Base-by-base conservation (phyloP, 2,329 filamentous ascomycete species). In the Fusarium agapanthi region DNA sequence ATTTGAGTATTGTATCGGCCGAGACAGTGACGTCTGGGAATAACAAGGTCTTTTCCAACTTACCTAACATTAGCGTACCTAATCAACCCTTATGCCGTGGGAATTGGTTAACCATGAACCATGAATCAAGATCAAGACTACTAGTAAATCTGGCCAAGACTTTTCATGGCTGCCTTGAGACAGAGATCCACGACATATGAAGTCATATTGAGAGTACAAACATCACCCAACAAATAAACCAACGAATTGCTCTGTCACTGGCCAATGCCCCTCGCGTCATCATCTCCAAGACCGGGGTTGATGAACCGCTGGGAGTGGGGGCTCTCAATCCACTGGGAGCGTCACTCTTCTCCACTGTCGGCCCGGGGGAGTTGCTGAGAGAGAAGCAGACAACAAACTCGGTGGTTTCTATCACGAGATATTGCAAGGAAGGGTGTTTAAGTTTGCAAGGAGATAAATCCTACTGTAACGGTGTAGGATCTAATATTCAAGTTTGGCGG, bases 191-290 rank as follows among this genome's bases (percentile, higher is more conserved):
- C 43, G 35, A 22, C 26, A 38, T 44, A 69, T 69, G 67, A 69
- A 69, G 65, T 69, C 67, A 69, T 69, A 41, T 56, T 30, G 30
- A 40, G 35, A 40, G 20, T 38, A 45, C 38, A 40, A 47, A 38
- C 34, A 34, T 65, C 28, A 51, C 48, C 43, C 28, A 66, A 51
- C 51, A 58, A 41, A 65, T 28, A 51, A 38, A 37, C 32, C 35
- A 54, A 40, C 20, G n/a, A 32, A 44, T 38, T 34, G 37, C 28
- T 44, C 38, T 32, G 35, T 68, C 26, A 63, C 38, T 67, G 62
- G 63, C 37, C 54, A 67, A 61, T 67, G 50, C 40, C 37, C 35
- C 47, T 69, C 57, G 65, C 66, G 65, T 69, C 66, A 69, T 69
- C 51, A 45, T 28, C 41, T 60, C 35, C 65, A 63, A 51, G 41